Evolutionary conservation across 192 early-diverging fungal genomes (phyloP).

Genomic region (Backusella westeae): DNA sequence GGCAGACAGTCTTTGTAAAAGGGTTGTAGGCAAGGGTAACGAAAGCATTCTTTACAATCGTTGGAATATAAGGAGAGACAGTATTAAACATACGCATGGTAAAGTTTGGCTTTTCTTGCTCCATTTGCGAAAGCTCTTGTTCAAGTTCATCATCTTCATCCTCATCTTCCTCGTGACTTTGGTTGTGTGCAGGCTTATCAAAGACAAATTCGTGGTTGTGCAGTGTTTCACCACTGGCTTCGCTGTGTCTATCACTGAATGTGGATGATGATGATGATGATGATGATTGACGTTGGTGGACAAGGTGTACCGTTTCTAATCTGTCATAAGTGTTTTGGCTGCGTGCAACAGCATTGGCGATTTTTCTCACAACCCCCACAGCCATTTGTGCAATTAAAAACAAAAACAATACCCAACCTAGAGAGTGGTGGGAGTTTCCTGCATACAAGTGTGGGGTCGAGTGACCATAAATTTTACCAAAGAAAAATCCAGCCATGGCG

Average conservation of each 20-base stretch:
- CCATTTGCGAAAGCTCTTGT: neutral
- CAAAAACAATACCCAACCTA: constrained; percentile 32
- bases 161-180: neutral
- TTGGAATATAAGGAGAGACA: constrained; percentile 26
- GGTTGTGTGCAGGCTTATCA: neutral
- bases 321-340: constrained; percentile 14
- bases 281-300: constrained; percentile 8
- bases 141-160: neutral
- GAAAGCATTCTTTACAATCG: constrained; percentile 16
- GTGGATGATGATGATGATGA: neutral
- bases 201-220: constrained; percentile 19
- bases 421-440: constrained; percentile 32
- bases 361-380: constrained; percentile 31
- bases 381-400: constrained; percentile 28
- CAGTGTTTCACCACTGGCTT: constrained; percentile 6
- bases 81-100: constrained; percentile 14
- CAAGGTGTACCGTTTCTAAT: constrained; percentile 24
- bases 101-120: constrained; percentile 12
- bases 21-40: constrained; percentile 21
- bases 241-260: neutral
- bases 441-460: constrained; percentile 30
- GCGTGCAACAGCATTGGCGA: constrained; percentile 25
- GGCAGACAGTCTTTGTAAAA: constrained; percentile 26
- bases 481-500: constrained; percentile 29
- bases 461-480: constrained; percentile 35